A percentile compares a stretch with the other conserved stretches of the same genome.
These are phyloP conservation scores for Paraglomus brasilianum DNA, from an alignment of 192 early-diverging fungal genomes.

Conservation along the genomic window DNA sequence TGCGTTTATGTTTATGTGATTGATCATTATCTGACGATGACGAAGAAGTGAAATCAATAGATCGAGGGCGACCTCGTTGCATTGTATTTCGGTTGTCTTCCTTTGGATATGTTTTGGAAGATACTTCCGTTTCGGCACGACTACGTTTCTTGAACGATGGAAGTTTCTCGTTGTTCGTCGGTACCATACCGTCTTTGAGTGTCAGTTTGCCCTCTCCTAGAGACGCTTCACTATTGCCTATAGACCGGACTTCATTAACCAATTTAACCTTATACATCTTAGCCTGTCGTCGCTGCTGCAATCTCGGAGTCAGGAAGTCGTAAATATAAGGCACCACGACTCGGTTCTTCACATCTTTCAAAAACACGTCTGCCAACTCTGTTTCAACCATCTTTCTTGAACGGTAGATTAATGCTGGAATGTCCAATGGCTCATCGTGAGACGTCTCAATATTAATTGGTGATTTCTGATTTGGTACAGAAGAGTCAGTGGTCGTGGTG, in stretches of 20 bases:
- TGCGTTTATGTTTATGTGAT: constrained; percentile 29
- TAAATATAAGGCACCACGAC: constrained; percentile 51
- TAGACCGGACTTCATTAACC: not conserved
- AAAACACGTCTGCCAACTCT: constrained; percentile 52
- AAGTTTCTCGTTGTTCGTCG: constrained; percentile 35
- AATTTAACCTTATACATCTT: constrained; percentile 22
- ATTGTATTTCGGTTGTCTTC: constrained; percentile 24
- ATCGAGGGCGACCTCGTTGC: constrained; percentile 30
- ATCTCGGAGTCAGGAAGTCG: constrained; percentile 46
- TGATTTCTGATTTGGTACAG: not conserved
- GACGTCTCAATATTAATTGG: not conserved
- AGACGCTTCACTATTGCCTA: not conserved
- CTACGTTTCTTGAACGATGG: constrained; percentile 48
- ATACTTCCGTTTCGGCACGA: constrained; percentile 24
- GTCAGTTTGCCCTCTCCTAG: not conserved
- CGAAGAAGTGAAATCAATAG: constrained; percentile 15
- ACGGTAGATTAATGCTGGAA: constrained; percentile 36
- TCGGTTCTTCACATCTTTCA: constrained; percentile 52
- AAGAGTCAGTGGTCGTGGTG: not conserved
- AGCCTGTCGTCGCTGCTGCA: constrained; percentile 32
- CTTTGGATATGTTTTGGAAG: constrained; percentile 20
- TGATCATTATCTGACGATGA: constrained; percentile 33
- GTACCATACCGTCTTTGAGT: not conserved
- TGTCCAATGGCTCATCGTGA: constrained; percentile 32
- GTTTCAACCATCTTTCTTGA: constrained; percentile 45